Evolutionary conservation across 352 stramenopile species (phyloP).

Genomic region (Phytophthora macrochlamydospora): DNA sequence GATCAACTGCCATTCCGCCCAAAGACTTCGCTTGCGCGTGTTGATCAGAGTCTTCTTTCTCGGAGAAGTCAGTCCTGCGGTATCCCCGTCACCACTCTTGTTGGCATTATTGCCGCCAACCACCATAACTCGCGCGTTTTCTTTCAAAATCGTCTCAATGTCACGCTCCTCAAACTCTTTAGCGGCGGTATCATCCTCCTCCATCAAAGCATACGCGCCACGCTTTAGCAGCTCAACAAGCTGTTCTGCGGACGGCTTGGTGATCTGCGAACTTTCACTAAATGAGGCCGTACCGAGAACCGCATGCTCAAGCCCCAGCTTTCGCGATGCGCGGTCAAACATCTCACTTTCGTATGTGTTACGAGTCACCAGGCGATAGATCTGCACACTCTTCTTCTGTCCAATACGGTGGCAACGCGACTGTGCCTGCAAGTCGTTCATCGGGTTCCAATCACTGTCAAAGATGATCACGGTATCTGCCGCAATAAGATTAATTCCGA

Average conservation of each 20-base stretch:
- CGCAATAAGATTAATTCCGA: constrained; percentile 98
- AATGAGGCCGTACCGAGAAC: constrained; percentile 95
- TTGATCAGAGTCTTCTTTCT: constrained; percentile 44
- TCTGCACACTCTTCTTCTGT: constrained; percentile 98
- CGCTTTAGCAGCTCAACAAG: constrained; percentile 98
- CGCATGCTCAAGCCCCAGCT: constrained; percentile 98
- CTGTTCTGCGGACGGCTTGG: constrained; percentile 90
- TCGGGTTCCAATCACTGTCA: constrained; percentile 99
- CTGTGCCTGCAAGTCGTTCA: constrained; percentile 91
- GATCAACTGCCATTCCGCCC: constrained; percentile 80
- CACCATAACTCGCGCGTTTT: constrained; percentile 82
- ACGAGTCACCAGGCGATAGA: constrained; percentile 97
- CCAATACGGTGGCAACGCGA: constrained; percentile 97
- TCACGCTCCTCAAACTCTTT: constrained; percentile 95
- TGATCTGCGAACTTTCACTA: constrained; percentile 90
- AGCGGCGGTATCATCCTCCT: constrained; percentile 95
- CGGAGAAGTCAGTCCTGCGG: constrained; percentile 22
- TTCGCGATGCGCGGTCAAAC: constrained; percentile 98
- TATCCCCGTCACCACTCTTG: constrained; percentile 33
- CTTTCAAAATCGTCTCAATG: constrained; percentile 96
- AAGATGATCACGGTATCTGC: constrained; percentile 99
- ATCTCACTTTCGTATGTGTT: constrained; percentile 99
- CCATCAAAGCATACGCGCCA: constrained; percentile 98
- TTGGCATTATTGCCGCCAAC: constrained; percentile 51
- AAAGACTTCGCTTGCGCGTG: constrained; percentile 75